phyloP scores from a whole-genome alignment of 345 rosid genomes.

The Murraya paniculata region DNA sequence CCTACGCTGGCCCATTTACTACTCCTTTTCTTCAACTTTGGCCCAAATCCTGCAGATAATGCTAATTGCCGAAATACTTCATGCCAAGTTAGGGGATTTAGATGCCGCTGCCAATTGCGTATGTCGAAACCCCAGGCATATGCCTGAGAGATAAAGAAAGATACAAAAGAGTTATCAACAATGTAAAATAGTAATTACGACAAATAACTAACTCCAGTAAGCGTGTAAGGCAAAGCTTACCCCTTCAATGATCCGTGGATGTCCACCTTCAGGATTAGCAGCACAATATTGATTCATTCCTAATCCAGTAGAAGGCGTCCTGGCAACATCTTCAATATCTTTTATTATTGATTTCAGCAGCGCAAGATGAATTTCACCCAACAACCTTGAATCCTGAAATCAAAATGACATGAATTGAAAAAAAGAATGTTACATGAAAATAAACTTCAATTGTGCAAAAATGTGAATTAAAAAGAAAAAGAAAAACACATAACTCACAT shows the following conservation, averaged over 20 bases:
- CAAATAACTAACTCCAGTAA: constrained; percentile 8
- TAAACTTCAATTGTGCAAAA: constrained; percentile 5
- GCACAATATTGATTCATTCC: constrained; percentile 74
- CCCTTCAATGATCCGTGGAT: constrained; percentile 94
- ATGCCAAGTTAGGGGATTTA: constrained; percentile 91
- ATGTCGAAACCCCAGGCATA: constrained; percentile 98
- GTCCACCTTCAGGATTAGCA: constrained; percentile 98
- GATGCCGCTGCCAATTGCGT: constrained; percentile 86
- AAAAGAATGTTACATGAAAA: constrained; percentile 4
- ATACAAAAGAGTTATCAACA: constrained; percentile 15
- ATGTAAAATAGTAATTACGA: constrained; percentile 5
- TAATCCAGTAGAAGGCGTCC: constrained; percentile 79
- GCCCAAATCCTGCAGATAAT: constrained; percentile 88
- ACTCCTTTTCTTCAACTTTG: constrained; percentile 63
- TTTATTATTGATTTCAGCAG: constrained; percentile 73
- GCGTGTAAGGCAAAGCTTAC: constrained; percentile 38
- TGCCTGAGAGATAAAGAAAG: constrained; percentile 55
- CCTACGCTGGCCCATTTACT: constrained; percentile 39
- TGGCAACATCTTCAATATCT: constrained; percentile 93
- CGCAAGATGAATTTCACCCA: constrained; percentile 89
- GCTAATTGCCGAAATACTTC: constrained; percentile 92
- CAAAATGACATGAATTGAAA: constrained; percentile 16
- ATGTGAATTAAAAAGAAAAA: constrained; percentile 4
- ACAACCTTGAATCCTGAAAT: constrained; percentile 88
- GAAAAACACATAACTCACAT: constrained; percentile 49